These are phyloP conservation scores for Porphyra umbilicalis DNA, from an alignment of 31 red algal species.

Conservation along the genomic window DNA sequence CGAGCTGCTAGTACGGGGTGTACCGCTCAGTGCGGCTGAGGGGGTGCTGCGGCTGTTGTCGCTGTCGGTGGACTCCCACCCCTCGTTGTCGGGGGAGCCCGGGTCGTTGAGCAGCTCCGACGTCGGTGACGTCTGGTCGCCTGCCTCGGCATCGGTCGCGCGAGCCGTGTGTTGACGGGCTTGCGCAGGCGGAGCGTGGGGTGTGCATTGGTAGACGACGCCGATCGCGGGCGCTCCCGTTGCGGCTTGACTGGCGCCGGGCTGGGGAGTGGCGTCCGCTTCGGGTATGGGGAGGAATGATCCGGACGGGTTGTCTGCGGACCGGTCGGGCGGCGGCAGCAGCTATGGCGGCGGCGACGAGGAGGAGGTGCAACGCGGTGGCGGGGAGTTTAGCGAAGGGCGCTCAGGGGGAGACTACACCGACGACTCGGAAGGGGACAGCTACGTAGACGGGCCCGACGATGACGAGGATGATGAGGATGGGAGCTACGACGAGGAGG, in stretches of 20 bases:
- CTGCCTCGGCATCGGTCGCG: no score
- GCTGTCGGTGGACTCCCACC: no score
- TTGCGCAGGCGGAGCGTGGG: no score
- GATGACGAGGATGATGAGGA: slow-evolving; percentile 20
- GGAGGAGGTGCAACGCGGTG: slow-evolving; percentile 17
- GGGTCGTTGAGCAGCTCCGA: no score
- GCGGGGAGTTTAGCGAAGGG: slow-evolving; percentile 10
- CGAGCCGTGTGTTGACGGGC: no score
- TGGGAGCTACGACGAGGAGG: slow-evolving; percentile 19
- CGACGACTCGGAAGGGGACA: slow-evolving; percentile 14
- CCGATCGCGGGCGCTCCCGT: not conserved
- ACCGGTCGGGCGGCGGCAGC: not conserved
- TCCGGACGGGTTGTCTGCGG: not conserved
- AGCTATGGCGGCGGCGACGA: slow-evolving; percentile 6
- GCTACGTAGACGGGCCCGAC: slow-evolving; percentile 2
- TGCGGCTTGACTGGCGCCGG: no score
- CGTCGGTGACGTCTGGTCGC: no score
- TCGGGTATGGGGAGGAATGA: not conserved
- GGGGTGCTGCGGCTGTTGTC: no score
- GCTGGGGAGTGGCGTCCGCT: not conserved
- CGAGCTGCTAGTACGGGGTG: no score
- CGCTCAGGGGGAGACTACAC: not conserved
- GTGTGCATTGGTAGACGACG: no score
- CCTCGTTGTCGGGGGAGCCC: no score
- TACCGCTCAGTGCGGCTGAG: no score